Evolutionary conservation across 176 grass and related monocot species (phyloP).

Genomic region (sorghum (Sorghum bicolor)): Sorghum_bicolor_NCBIv3 NC_012871.2:71927001-71927500

Average conservation of each 20-base stretch:
- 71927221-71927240: slow-evolving; percentile 2
- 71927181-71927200: background rate
- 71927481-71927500: slow-evolving; percentile 3
- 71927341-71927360: background rate
- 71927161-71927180: background rate
- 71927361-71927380: background rate
- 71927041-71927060: background rate
- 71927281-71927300: background rate
- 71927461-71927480: background rate
- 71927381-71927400: background rate
- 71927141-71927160: background rate
- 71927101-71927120: background rate
- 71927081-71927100: background rate
- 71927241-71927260: background rate
- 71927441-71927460: background rate
- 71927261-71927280: background rate
- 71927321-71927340: background rate
- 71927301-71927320: background rate
- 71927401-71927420: background rate
- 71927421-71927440: background rate
- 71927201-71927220: background rate
- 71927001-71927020: background rate
- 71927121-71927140: background rate
- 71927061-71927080: background rate
- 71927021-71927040: background rate